phyloP scores from a whole-genome alignment of 2,329 filamentous ascomycete genomes.

The Aspergillus quadrilineatus region DNA sequence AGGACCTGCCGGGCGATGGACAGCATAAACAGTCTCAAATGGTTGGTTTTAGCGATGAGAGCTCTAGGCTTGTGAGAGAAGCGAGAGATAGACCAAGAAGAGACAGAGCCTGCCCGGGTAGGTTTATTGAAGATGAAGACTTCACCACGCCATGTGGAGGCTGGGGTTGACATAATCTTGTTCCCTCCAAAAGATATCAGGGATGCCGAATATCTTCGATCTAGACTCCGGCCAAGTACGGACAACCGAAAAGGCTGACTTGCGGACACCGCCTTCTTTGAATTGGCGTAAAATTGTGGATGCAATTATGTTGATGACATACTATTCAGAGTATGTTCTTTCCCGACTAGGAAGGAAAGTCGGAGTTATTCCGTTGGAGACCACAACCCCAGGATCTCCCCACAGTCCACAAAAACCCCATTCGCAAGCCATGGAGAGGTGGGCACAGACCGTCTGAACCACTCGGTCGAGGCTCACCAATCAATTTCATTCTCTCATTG shows the following conservation, averaged over 20 bases:
- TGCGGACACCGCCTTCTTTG: neutral
- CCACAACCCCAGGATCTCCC: neutral
- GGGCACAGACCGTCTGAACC: neutral
- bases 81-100: too few species aligned
- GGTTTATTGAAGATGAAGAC: too few species aligned
- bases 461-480: neutral
- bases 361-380: slow-evolving; percentile 3
- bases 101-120: too few species aligned
- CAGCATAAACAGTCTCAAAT: too few species aligned
- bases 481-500: neutral
- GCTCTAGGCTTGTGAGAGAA: too few species aligned
- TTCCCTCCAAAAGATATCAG: neutral
- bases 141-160: neutral
- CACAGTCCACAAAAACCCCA: neutral
- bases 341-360: neutral
- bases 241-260: neutral
- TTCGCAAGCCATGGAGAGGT: neutral
- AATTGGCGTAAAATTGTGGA: neutral
- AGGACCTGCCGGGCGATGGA: too few species aligned
- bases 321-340: neutral
- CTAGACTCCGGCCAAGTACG: neutral
- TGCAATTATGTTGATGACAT: neutral
- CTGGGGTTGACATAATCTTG: neutral
- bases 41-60: too few species aligned
- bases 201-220: neutral